Evolutionary conservation across 2,329 filamentous ascomycete species (phyloP).

Genomic region (Colletotrichum nymphaeae): DNA sequence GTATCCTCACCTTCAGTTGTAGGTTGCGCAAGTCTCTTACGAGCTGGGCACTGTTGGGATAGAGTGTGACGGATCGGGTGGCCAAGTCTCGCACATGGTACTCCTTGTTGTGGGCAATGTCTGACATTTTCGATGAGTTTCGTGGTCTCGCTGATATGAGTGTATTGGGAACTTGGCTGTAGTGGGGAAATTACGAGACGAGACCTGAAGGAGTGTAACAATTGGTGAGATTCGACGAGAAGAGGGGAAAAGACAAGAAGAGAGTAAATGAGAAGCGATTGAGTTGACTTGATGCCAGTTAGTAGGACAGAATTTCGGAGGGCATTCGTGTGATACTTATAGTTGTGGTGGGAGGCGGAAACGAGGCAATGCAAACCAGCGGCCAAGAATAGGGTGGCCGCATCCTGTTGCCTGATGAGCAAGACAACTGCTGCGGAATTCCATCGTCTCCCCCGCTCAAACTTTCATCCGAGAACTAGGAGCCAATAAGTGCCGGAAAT

Average conservation of each 20-base stretch:
- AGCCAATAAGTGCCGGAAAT: not conserved
- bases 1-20: constrained; percentile 52
- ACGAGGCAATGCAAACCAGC: not conserved
- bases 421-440: not conserved
- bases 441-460: not conserved
- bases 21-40: constrained; percentile 69
- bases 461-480: not conserved
- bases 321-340: not conserved
- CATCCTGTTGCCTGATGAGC: not conserved
- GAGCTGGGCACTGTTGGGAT: constrained; percentile 70
- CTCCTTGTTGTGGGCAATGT: constrained; percentile 54
- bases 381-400: not conserved
- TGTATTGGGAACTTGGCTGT: not conserved
- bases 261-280: not conserved
- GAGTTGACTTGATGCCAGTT: not conserved
- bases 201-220: not conserved
- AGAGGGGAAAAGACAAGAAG: not conserved
- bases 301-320: not conserved
- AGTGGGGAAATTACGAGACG: not conserved
- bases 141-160: not conserved
- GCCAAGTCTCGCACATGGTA: constrained; percentile 67
- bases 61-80: constrained; percentile 72
- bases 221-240: not conserved
- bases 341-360: not conserved
- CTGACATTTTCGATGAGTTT: constrained; percentile 44